A percentile compares a stretch with the other conserved stretches of the same genome.
Evolutionary conservation across 768 basidiomycete genomes (phyloP).

Genomic region (Phaeotremella fagi): DNA sequence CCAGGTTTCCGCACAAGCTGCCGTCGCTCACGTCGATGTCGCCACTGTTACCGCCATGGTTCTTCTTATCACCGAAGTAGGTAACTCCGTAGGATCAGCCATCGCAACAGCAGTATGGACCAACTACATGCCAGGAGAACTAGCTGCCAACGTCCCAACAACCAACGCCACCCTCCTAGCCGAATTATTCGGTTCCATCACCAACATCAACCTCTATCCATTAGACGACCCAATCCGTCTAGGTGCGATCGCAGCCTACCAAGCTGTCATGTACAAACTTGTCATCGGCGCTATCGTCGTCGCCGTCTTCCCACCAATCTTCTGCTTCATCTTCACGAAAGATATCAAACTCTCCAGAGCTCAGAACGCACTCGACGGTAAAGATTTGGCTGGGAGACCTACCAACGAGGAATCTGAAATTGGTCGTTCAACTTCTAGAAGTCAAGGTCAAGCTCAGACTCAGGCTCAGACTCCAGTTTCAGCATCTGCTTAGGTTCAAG

Average conservation of each 20-base stretch:
- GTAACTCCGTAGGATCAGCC: conserved; percentile 63
- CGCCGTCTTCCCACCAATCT: conserved; percentile 58
- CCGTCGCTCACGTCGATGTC: conserved; percentile 62
- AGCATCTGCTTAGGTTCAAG: too few relatives aligned
- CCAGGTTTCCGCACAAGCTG: conserved; percentile 63
- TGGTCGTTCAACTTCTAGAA: background rate
- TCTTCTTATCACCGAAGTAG: conserved; percentile 65
- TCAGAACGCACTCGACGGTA: conserved; percentile 65
- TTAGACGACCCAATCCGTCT: conserved; percentile 59
- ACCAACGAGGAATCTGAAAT: conserved; percentile 9
- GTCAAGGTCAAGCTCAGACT: background rate
- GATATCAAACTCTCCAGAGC: conserved; percentile 64
- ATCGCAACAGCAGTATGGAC: conserved; percentile 50
- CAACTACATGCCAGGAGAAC: conserved; percentile 61
- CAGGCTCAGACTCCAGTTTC: background rate
- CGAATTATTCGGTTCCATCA: conserved; percentile 58
- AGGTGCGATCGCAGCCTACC: conserved; percentile 56
- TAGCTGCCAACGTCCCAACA: conserved; percentile 58
- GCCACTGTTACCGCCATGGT: conserved; percentile 62
- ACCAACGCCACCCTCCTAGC: conserved; percentile 43
- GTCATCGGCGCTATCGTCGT: conserved; percentile 58
- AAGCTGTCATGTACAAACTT: conserved; percentile 51
- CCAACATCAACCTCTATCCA: conserved; percentile 51
- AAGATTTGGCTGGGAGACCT: conserved; percentile 39
- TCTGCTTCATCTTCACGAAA: conserved; percentile 60